Evolutionary conservation across 257 asterid genomes (phyloP).

Genomic region (Scutellaria galericulata): DNA sequence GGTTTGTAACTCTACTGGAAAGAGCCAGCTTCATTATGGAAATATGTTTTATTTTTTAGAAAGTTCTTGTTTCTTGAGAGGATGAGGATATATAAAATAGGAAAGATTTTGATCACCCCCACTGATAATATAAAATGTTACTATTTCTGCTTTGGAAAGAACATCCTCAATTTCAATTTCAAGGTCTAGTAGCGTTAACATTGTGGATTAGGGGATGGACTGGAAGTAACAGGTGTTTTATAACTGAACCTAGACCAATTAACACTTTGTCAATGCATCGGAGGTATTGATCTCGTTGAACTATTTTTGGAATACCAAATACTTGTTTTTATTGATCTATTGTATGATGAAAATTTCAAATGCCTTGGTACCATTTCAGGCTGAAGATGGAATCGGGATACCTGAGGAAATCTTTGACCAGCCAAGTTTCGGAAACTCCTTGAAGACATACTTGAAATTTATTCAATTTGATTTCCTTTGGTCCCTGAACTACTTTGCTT

Average conservation of each 20-base stretch:
- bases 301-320: neutral
- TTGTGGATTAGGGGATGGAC: slow-evolving; percentile 15
- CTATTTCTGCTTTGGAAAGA: slow-evolving; percentile 5
- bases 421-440: slow-evolving; percentile 71
- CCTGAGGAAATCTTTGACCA: slow-evolving; percentile 96
- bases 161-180: neutral
- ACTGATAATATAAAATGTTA: neutral
- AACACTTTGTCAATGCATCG: slow-evolving; percentile 4
- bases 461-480: slow-evolving; percentile 85
- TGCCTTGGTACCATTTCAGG: slow-evolving; percentile 56
- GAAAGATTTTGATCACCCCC: neutral
- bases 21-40: slow-evolving; percentile 20
- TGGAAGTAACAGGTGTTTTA: neutral
- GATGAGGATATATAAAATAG: neutral
- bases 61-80: neutral
- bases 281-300: slow-evolving; percentile 17
- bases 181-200: neutral
- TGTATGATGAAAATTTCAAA: slow-evolving; percentile 8
- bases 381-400: slow-evolving; percentile 96
- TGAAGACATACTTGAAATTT: slow-evolving; percentile 68
- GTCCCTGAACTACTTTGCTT: slow-evolving; percentile 86
- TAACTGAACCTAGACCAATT: slow-evolving; percentile 12
- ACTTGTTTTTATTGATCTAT: neutral
- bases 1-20: slow-evolving; percentile 2
- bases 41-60: neutral